These are phyloP conservation scores for Fusarium decemcellulare DNA, from an alignment of 2,329 filamentous ascomycete species.

Conservation along the genomic window DNA sequence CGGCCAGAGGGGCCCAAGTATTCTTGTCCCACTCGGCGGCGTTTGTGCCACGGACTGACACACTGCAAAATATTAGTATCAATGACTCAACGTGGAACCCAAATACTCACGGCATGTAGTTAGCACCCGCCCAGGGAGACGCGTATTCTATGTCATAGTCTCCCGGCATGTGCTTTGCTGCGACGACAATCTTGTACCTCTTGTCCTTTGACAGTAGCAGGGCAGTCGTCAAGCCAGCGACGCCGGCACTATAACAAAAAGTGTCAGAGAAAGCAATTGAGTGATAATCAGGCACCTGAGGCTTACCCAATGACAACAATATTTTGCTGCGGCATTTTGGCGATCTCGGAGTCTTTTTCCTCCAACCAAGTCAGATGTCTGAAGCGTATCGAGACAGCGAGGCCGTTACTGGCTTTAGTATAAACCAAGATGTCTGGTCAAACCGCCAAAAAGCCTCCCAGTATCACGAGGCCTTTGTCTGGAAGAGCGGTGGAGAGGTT, in stretches of 20 bases:
- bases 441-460: too few species aligned
- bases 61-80: not conserved
- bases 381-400: too few species aligned
- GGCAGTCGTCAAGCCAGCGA: conserved; percentile 63
- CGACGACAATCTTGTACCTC: not conserved
- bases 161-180: conserved; percentile 14
- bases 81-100: not conserved
- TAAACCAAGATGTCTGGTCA: too few species aligned
- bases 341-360: too few species aligned
- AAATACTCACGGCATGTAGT: conserved; percentile 71
- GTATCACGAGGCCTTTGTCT: too few species aligned
- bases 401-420: too few species aligned
- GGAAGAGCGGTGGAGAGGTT: too few species aligned
- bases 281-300: too few species aligned
- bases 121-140: conserved; percentile 11
- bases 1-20: not conserved
- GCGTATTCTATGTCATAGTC: conserved; percentile 15
- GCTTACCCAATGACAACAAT: too few species aligned
- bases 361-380: too few species aligned
- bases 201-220: conserved; percentile 39
- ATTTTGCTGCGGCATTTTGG: too few species aligned
- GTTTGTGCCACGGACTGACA: not conserved
- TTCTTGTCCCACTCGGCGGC: not conserved
- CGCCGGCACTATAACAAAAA: conserved; percentile 56
- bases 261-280: too few species aligned